These are phyloP conservation scores for Hypoxylon sp. DNA, from an alignment of 2,329 filamentous ascomycete genomes.

Conservation along the genomic window DNA sequence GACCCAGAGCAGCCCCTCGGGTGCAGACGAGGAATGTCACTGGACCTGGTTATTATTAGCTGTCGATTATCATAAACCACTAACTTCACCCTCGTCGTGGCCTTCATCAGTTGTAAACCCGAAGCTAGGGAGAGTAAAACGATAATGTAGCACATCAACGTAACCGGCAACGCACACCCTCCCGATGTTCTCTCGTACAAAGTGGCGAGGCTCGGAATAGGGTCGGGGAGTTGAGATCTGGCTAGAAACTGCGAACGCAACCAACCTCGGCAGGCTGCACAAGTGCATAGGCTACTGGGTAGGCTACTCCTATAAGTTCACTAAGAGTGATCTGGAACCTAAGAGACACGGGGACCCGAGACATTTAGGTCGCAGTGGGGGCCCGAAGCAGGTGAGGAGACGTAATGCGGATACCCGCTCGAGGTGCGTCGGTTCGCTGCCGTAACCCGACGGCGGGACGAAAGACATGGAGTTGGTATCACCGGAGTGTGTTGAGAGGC, in stretches of 20 bases:
- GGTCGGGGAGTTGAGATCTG: constrained; percentile 23
- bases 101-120: background rate
- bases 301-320: background rate
- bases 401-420: constrained; percentile 33
- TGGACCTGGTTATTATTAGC: constrained; percentile 29
- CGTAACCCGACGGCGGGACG: constrained; percentile 28
- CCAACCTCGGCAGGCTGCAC: constrained; percentile 16
- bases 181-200: background rate
- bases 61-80: background rate
- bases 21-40: constrained; percentile 30
- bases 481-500: constrained; percentile 31
- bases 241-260: constrained; percentile 14
- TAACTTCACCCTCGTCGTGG: constrained; percentile 1
- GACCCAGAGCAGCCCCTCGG: constrained; percentile 15
- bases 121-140: constrained; percentile 2
- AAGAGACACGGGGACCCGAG: constrained; percentile 15
- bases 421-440: constrained; percentile 34
- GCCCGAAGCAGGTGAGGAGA: constrained; percentile 19
- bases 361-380: constrained; percentile 5
- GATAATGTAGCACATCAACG: constrained; percentile 13
- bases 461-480: constrained; percentile 29
- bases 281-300: constrained; percentile 5
- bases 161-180: background rate
- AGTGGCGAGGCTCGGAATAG: constrained; percentile 22
- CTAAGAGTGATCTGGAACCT: constrained; percentile 11